These are phyloP conservation scores for Hirsutella minnesotensis DNA, from an alignment of 2,329 filamentous ascomycete species.

Conservation along the genomic window DNA sequence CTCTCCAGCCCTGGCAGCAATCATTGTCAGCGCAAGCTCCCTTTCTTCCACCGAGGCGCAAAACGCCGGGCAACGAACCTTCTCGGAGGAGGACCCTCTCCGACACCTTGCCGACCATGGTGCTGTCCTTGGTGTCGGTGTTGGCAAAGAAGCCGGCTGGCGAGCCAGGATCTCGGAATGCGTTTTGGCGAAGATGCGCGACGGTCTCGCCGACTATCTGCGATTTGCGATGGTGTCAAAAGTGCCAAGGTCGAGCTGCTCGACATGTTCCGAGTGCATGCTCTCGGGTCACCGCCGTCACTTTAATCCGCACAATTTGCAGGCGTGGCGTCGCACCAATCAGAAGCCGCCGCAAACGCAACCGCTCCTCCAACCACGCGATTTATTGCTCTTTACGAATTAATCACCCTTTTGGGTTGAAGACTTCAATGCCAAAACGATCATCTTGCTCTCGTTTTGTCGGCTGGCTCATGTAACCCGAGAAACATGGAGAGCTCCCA, in stretches of 20 bases:
- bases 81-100: constrained; percentile 52
- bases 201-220: neutral
- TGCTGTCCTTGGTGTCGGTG: neutral
- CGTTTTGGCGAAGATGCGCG: neutral
- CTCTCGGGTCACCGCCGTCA: neutral
- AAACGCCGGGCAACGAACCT: constrained; percentile 29
- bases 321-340: neutral
- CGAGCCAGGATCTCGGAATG: neutral
- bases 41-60: neutral
- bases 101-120: constrained; percentile 53
- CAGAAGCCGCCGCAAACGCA: neutral
- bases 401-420: too few relatives aligned
- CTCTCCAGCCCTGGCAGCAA: constrained; percentile 64
- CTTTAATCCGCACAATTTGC: constrained; percentile 1
- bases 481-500: too few relatives aligned
- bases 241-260: too few relatives aligned
- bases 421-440: too few relatives aligned
- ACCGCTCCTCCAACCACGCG: too few relatives aligned
- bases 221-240: too few relatives aligned
- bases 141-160: neutral
- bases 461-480: too few relatives aligned
- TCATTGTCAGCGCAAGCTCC: constrained; percentile 10
- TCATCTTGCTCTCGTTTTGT: too few relatives aligned
- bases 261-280: neutral
- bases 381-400: too few relatives aligned